These are phyloP conservation scores for Puccinia sorghi DNA, from an alignment of 1,284 basidiomycete species.

Conservation along the genomic window DNA sequence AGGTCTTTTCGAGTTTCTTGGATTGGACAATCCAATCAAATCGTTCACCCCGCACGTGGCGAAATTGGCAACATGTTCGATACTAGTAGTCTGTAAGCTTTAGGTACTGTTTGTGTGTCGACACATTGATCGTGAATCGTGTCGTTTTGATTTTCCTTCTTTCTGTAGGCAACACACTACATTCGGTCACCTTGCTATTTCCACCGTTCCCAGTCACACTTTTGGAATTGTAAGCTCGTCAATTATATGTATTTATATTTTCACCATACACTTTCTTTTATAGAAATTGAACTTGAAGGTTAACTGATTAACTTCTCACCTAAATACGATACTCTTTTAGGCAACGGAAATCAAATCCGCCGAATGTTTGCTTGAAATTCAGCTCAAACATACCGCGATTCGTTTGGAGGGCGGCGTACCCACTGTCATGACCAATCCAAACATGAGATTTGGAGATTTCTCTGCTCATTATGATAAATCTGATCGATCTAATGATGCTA, in stretches of 20 bases:
- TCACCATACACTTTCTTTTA: neutral
- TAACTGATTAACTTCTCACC: conserved; percentile 59
- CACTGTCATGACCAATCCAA: conserved; percentile 64
- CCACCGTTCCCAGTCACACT: conserved; percentile 12
- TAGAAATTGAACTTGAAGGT: neutral
- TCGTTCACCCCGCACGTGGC: conserved; percentile 33
- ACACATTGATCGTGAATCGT: neutral
- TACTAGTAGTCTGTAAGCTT: conserved; percentile 22
- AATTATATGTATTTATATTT: neutral
- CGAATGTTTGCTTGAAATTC: conserved; percentile 73
- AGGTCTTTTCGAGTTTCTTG: conserved; percentile 87
- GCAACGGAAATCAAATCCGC: conserved; percentile 62
- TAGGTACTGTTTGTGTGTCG: neutral
- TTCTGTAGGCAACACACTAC: neutral
- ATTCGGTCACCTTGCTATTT: conserved; percentile 31
- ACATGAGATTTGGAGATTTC: conserved; percentile 78
- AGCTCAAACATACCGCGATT: conserved; percentile 75
- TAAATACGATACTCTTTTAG: conserved; percentile 52
- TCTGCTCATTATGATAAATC: conserved; percentile 70
- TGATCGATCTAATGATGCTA: conserved; percentile 74
- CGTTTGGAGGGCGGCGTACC: conserved; percentile 64
- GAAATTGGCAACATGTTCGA: conserved; percentile 46
- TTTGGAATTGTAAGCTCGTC: conserved; percentile 4
- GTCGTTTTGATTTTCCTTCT: neutral
- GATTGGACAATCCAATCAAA: conserved; percentile 71